A percentile compares a stretch with the other conserved stretches of the same genome.
phyloP scores from a whole-genome alignment of 2,329 filamentous ascomycete species.

The Ceratocystis huliohia region DNA sequence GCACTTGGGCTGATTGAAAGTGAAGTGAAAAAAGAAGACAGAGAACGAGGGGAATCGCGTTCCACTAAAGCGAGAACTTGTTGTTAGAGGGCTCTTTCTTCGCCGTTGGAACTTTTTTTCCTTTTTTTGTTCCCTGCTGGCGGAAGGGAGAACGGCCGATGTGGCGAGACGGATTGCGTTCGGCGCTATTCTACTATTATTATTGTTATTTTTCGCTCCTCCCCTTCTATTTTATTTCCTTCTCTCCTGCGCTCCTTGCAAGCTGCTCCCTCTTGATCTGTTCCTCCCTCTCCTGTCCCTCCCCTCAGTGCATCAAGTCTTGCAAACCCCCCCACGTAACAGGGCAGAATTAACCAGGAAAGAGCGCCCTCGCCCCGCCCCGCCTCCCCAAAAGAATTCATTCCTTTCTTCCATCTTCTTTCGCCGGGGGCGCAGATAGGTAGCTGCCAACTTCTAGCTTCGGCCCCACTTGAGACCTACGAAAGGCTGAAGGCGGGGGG shows the following conservation, averaged over 20 bases:
- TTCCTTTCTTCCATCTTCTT: background rate
- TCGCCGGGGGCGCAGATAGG: background rate
- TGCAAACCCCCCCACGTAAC: background rate
- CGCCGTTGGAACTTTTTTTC: background rate
- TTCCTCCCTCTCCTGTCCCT: too few relatives aligned
- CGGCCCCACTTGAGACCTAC: conserved; percentile 6
- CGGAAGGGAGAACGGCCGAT: background rate
- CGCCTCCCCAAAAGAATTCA: background rate
- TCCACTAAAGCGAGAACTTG: background rate
- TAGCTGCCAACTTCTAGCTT: background rate
- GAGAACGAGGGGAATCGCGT: background rate
- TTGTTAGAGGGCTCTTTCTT: background rate
- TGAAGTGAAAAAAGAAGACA: background rate
- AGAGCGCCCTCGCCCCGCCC: background rate
- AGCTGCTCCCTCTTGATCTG: background rate
- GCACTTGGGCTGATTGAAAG: too few relatives aligned
- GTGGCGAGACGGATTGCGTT: background rate
- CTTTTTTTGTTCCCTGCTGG: background rate
- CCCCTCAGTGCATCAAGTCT: background rate
- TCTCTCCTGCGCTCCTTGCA: background rate
- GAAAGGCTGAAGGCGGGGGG: background rate
- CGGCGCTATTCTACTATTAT: too few relatives aligned
- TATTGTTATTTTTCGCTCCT: background rate
- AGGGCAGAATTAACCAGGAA: background rate
- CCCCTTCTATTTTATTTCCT: background rate